Base-by-base conservation (phyloP, 108 stramenopile genomes). In the Discostella stelligeroides region DNA sequence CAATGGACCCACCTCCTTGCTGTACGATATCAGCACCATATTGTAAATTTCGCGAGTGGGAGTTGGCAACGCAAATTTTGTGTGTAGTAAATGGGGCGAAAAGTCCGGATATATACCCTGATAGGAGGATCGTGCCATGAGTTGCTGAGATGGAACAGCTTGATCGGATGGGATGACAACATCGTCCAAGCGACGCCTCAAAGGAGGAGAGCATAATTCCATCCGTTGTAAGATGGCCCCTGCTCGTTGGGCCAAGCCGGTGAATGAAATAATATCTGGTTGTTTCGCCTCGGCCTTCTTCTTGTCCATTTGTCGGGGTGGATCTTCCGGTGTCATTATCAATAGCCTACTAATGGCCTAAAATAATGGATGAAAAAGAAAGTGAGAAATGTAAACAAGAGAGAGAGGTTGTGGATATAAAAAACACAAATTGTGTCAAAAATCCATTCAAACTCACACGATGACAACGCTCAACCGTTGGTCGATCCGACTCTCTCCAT, bases 21-120 rank as follows among this genome's bases (percentile, higher is more conserved):
- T 47, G 55, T 51, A 70, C 13, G 63, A 42, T 7, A 59, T 15
- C 8, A 77, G 48, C 24, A 70, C 68, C 76, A 77, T 77, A 17
- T 62, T 70, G 63, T 77, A 77, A 12, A 77, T 70, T 24, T 63
- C 46, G 0, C 30, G 53, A 1, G 76, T 70, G 10, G 76, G 68
- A 11, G 49, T 23, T 7, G 68, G 68, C 24, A 60, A 47, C 10
- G 37, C 53, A 23, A 56, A 61, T 48, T 68, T 68, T 4, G 61
- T 63, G 38, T 76, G 61, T 1, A 10, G n/a, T 47, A 30, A 60
- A 18, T 50, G 54, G 29, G 13, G 46, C 9, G 21, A 21, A 23
- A 1, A 34, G 29, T 13, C 24, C 27, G 37, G n/a, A 7, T 54
- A 42, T 25, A 27, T 7, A 23, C 25, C 41, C 41, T 43, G 42